Base-by-base conservation (phyloP, 495 filamentous ascomycete genomes). In the Neurospora pannonica region DNA sequence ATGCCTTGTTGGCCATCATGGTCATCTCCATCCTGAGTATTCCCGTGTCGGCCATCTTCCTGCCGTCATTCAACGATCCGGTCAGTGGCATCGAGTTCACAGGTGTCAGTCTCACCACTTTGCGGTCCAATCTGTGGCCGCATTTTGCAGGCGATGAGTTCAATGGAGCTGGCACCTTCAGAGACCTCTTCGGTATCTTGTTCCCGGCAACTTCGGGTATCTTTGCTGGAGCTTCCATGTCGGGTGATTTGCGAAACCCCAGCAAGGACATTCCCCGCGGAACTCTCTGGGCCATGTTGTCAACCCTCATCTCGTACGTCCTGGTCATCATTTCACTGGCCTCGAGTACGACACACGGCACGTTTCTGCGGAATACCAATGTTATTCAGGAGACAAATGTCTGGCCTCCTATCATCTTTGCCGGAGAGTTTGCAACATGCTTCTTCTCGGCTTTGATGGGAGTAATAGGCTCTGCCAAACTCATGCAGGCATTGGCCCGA, bases 371-470 rank as follows among this genome's bases (percentile, higher is more conserved):
- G 48, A 92, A 95, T 79, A 83, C 89, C 38, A 95, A 95, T 78
- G 87, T 96, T 34, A 93, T 96, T 67, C 91, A 94, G 78, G 85
- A 92, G 80, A 91, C 90, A 38, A 97, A 93, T 76, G 78, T 92
- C 19, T 95, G 91, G 37, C 89, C 90, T 2, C 85, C 87, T 17
- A 76, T 95, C 0, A 90, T 97, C 36, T 89, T 97, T 15, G 86
- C 93, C 17, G 94, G 94, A 73, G 94, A 97, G 80, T 90, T 94
- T 75, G 92, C 94, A 3, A 91, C 91, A 0, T 90, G 90, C 19
- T 92, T 94, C 79, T 97, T 97, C 84, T 96, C 93, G 0, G 88
- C 91, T 4, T 77, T 97, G 73, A 97, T 96, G 92, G 94, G 94
- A 1, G 88, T 97, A 9, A 94, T 96, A 77, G 93, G 92, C 2